A percentile compares a stretch with the other conserved stretches of the same genome.
Conservation (phyloP, 1,284 basidiomycete genomes). For the Trametes versicolor region DNA sequence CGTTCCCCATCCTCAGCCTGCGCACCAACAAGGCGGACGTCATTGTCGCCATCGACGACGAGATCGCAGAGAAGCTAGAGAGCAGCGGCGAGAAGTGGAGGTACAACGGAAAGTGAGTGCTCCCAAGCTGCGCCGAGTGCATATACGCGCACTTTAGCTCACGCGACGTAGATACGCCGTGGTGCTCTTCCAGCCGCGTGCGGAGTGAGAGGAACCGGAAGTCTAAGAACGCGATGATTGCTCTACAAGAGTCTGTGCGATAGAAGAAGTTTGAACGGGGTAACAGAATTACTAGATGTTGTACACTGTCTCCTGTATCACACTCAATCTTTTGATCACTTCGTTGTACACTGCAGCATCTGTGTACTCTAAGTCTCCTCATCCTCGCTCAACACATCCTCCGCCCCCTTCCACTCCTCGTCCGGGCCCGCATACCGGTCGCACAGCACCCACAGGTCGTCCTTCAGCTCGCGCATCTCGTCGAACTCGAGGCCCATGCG, state of each 20-base stretch:
- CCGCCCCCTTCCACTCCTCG: conserved; percentile 23
- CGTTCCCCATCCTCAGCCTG: conserved; percentile 85
- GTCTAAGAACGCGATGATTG: too few relatives aligned
- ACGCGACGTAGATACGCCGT: conserved; percentile 54
- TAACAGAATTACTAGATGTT: background rate
- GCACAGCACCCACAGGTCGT: conserved; percentile 44
- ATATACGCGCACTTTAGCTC: background rate
- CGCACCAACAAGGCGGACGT: conserved; percentile 98
- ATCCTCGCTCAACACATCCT: conserved; percentile 37
- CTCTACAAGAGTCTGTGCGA: background rate
- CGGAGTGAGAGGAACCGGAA: background rate
- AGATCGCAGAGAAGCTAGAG: conserved; percentile 75
- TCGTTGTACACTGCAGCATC: background rate
- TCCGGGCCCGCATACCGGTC: conserved; percentile 43
- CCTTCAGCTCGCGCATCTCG: conserved; percentile 45
- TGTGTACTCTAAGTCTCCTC: conserved; percentile 12
- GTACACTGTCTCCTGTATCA: background rate
- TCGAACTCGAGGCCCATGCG: conserved; percentile 46
- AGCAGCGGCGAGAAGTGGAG: conserved; percentile 79
- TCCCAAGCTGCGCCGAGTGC: background rate
- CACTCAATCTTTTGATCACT: background rate
- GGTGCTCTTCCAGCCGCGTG: conserved; percentile 51
- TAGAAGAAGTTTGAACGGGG: background rate
- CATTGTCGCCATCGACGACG: conserved; percentile 79
- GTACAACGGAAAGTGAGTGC: conserved; percentile 79